Evolutionary conservation across 179 eudicot species (phyloP), one percentile per base, ranked within the genome.

Genomic region (Patellifolia procumbens): DNA sequence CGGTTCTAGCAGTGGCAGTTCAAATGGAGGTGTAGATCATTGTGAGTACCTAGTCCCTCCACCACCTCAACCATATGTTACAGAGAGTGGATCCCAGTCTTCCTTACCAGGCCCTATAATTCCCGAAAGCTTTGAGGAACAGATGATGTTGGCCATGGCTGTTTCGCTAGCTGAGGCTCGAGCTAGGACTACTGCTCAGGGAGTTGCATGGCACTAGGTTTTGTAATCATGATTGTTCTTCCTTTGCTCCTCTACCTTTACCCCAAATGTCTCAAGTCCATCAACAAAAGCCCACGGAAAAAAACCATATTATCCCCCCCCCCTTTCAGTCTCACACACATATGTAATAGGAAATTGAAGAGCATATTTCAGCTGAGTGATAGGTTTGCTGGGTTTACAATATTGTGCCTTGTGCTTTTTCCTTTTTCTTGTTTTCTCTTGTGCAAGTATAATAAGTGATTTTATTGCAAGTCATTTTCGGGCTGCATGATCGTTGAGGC

Each of bases 111-210:
- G 82, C 42, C 79, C 87, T 0, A 82, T 93, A 67, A 86, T 89
- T 72, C 98, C 99, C 0, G 98, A 95, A 79, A 93, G 86, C 79
- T 95, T 86, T 65, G 99, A 95, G 88, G 99, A 95, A 86, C 99
- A 95, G 86, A 90, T 93, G 99, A 93, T 95, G 99, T 79, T 95
- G 81, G 99, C 98, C 34, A 95, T 95, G 99, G 97, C 98, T 20
- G 93, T 91, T 80, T 95, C 99, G 6, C 78, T 95, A 35, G 95
- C 98, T 4, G 98, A 95, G 77, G 92, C 97, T 61, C 91, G 86
- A 64, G 82, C 93, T 11, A 81, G 91, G 85, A 82, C 83, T 5
- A 82, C 73, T 26, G 74, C 87, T 13, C 95, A 88, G n/a, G 94
- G 91, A 61, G 88, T 87, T 73, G 87, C 93, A 11, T 93, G 99